Conservation (phyloP, 257 asterid species). For the Paulownia fortunei region DNA sequence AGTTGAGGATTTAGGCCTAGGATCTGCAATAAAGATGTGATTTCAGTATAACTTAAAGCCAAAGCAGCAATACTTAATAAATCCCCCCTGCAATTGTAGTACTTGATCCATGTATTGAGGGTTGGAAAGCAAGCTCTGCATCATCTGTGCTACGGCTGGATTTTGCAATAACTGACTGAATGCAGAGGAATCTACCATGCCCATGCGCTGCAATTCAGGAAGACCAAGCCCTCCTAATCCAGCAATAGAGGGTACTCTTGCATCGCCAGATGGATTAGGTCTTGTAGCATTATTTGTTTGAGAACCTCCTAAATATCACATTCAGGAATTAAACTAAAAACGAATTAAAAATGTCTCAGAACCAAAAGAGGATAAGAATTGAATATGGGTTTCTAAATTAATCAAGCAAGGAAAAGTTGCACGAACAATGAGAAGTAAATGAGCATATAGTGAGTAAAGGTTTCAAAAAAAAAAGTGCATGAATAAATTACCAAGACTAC, state of each 20-base stretch:
- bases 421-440: too few relatives aligned
- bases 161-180: slow-evolving; percentile 54
- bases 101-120: slow-evolving; percentile 68
- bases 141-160: slow-evolving; percentile 65
- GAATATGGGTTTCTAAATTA: neutral
- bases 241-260: slow-evolving; percentile 44
- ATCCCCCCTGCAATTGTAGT: neutral
- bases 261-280: slow-evolving; percentile 50
- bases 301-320: slow-evolving; percentile 42
- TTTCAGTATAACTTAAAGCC: slow-evolving; percentile 10
- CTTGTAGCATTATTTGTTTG: slow-evolving; percentile 49
- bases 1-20: slow-evolving; percentile 51
- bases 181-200: slow-evolving; percentile 46
- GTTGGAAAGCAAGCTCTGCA: slow-evolving; percentile 58
- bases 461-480: neutral
- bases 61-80: neutral
- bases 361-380: slow-evolving; percentile 20
- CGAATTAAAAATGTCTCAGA: neutral
- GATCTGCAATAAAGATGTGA: slow-evolving; percentile 43
- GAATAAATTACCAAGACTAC: neutral
- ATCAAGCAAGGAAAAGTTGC: slow-evolving; percentile 10
- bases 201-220: slow-evolving; percentile 46
- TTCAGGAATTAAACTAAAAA: neutral
- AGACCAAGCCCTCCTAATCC: slow-evolving; percentile 62
- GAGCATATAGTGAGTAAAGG: neutral